Conservation (phyloP, 2,329 filamentous ascomycete genomes). For the Lecanicillium sp. region DNA sequence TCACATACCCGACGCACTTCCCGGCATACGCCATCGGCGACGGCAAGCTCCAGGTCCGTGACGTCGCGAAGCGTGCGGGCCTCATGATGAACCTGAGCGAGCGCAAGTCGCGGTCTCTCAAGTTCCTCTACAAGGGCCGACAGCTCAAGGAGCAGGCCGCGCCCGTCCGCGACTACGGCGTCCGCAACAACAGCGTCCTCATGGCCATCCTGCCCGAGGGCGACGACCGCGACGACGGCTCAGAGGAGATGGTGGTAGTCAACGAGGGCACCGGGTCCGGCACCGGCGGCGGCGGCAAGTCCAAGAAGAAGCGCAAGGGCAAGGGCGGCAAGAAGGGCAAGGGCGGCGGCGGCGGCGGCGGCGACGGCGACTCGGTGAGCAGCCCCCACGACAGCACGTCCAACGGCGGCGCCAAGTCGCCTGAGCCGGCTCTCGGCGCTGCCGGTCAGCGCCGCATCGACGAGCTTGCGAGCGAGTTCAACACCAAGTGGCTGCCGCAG, state of each 20-base stretch:
- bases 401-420: constrained; percentile 25
- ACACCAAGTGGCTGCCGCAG: constrained; percentile 56
- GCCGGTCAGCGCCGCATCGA: constrained; percentile 52
- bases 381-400: constrained; percentile 40
- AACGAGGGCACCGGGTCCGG: constrained; percentile 35
- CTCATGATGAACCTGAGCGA: constrained; percentile 59
- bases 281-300: constrained; percentile 28
- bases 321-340: constrained; percentile 40
- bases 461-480: constrained; percentile 59
- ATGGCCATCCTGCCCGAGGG: constrained; percentile 42
- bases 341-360: constrained; percentile 23
- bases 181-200: constrained; percentile 56
- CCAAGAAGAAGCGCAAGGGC: constrained; percentile 31
- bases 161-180: constrained; percentile 53
- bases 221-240: constrained; percentile 28
- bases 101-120: constrained; percentile 46
- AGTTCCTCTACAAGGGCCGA: constrained; percentile 67
- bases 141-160: constrained; percentile 60
- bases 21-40: constrained; percentile 70
- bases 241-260: constrained; percentile 39
- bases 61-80: constrained; percentile 61
- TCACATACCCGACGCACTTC: constrained; percentile 64
- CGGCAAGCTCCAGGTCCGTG: constrained; percentile 60
- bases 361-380: constrained; percentile 35
- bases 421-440: constrained; percentile 28